A percentile compares a stretch with the other conserved stretches of the same genome.
These are phyloP conservation scores for Senna tora DNA, from an alignment of 306 rosid genomes.

Conservation along the genomic window DNA sequence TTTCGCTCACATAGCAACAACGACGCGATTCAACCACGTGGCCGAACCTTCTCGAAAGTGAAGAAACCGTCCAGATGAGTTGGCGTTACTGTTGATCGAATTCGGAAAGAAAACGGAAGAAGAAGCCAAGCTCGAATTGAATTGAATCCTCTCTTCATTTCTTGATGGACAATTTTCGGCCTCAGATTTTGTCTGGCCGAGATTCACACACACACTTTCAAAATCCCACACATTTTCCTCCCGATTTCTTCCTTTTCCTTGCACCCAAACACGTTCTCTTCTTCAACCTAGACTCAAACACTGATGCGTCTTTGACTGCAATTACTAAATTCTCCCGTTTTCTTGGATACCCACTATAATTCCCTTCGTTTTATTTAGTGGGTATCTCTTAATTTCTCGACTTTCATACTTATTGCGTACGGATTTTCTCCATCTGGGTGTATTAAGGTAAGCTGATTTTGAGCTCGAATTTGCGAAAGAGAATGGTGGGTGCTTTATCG, in stretches of 20 bases:
- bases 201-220: conserved; percentile 32
- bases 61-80: conserved; percentile 41
- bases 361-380: conserved; percentile 31
- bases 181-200: conserved; percentile 68
- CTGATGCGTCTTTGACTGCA: conserved; percentile 55
- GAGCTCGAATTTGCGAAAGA: conserved; percentile 37
- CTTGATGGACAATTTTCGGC: conserved; percentile 53
- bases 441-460: not conserved
- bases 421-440: conserved; percentile 37
- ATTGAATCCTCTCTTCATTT: conserved; percentile 31
- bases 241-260: conserved; percentile 42
- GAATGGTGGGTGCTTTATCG: conserved; percentile 79
- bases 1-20: not conserved
- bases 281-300: conserved; percentile 36
- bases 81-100: not conserved
- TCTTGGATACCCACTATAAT: conserved; percentile 43
- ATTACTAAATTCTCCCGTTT: conserved; percentile 36
- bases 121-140: conserved; percentile 37
- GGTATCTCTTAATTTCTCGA: conserved; percentile 29
- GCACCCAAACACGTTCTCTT: conserved; percentile 34
- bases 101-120: not conserved
- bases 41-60: conserved; percentile 37
- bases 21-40: conserved; percentile 43
- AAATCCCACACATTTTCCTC: conserved; percentile 36
- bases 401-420: not conserved